These are phyloP conservation scores for Claviceps pazoutovae DNA, from an alignment of 2,329 filamentous ascomycete genomes.

Conservation along the genomic window DNA sequence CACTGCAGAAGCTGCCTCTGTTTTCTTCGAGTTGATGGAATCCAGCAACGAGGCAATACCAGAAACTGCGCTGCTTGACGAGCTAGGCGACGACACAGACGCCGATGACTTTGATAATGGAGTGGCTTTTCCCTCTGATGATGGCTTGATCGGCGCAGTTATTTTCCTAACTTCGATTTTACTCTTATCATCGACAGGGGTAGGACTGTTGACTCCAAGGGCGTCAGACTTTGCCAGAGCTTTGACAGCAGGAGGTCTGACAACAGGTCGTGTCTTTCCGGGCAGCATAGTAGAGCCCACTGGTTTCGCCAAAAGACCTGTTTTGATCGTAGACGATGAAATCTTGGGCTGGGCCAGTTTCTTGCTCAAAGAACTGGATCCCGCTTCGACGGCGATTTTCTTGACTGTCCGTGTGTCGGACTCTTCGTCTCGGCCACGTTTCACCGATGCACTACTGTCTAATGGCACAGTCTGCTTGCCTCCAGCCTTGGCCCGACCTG, in stretches of 20 bases:
- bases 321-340: slow-evolving; percentile 17
- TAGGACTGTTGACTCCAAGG: slow-evolving; percentile 12
- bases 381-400: slow-evolving; percentile 28
- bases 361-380: slow-evolving; percentile 23
- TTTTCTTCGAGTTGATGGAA: slow-evolving; percentile 31
- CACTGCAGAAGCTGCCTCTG: slow-evolving; percentile 27
- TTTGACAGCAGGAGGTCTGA: slow-evolving; percentile 29
- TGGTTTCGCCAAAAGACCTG: slow-evolving; percentile 16
- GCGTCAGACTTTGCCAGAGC: slow-evolving; percentile 23
- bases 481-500: slow-evolving; percentile 22
- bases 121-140: slow-evolving; percentile 15
- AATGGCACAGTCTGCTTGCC: slow-evolving; percentile 14
- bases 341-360: slow-evolving; percentile 24
- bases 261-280: slow-evolving; percentile 31
- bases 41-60: slow-evolving; percentile 42
- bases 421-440: slow-evolving; percentile 27
- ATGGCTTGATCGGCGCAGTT: slow-evolving; percentile 9
- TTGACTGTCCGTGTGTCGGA: slow-evolving; percentile 25
- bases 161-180: slow-evolving; percentile 17
- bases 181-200: slow-evolving; percentile 17
- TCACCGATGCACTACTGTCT: slow-evolving; percentile 16
- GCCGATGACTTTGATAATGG: background rate
- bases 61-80: slow-evolving; percentile 22
- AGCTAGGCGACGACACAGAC: slow-evolving; percentile 7
- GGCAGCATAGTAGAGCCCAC: slow-evolving; percentile 27